Evolutionary conservation across 1,284 basidiomycete species (phyloP), one percentile per base, ranked within the genome.

Genomic region (Trametes polyzona): DNA sequence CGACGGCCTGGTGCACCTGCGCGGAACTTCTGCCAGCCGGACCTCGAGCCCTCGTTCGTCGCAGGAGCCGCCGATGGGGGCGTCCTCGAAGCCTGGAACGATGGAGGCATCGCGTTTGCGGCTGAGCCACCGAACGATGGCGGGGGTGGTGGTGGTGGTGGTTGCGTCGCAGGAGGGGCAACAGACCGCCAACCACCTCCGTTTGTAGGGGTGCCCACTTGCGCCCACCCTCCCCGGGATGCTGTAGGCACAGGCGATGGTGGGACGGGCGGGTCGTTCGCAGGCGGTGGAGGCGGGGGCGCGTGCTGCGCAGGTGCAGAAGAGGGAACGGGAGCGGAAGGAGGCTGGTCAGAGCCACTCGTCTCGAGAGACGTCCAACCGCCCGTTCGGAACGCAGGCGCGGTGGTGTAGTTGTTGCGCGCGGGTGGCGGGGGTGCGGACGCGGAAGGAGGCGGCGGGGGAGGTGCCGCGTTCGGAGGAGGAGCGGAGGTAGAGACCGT

Each of bases 281-380:
- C 42, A 21, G 69, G 66, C 30, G 64, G 65, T 19, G 72, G 68
- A 7, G 70, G 67, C 12, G 67, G 63, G 19, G 65, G 47, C 23
- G 52, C 14, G 21, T 53, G 14, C 9, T 56, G 55, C 3, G 66
- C 50, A 44, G 58, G 46, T 2, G 59, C 32, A n/a, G 26, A 12
- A 29, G 47, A 11, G 16, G 42, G 24, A 23, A 21, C 5, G n/a
- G 37, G 21, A 6, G 16, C 19, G 9, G 69, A 63, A 17, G 65
- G 58, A 21, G 69, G 64, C 30, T 68, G 58, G 17, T 47, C 48
- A 4, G 64, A 56, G 41, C 63, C 66, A 37, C 70, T 69, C 1
- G 77, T 78, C 55, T 86, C 84, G n/a, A 87, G 71, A 33, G 81
- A 81, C 11, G 85, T 80, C 82, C 83, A 87, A 11, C 85, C 84